Evolutionary conservation across 768 basidiomycete genomes (phyloP), one percentile per base, ranked within the genome.

Genomic region (Cubamyces sp.): DNA sequence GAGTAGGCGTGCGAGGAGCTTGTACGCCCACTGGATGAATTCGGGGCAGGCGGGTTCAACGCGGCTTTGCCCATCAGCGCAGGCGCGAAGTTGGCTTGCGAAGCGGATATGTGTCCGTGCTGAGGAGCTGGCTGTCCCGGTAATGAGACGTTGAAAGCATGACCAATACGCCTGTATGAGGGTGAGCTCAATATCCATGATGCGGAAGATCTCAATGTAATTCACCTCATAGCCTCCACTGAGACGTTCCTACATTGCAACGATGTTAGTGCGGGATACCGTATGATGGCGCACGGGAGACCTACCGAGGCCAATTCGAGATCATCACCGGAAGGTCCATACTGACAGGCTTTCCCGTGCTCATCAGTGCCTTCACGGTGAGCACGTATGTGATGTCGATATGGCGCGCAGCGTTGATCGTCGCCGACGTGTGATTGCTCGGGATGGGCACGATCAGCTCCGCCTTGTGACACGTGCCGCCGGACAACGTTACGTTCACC

Each of bases 371-470:
- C 73, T 87, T 91, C 56, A 94, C 87, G 37, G 79, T 80, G 45
- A 96, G 77, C 50, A 84, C 81, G 74, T 96, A 96, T 0, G 84
- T 88, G 49, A 96, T 87, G 69, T 96, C 93, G 57, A 96, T 89
- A 70, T 93, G 88, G 61, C 91, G 77, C 14, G 92, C 94, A 11
- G 89, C 82, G 58, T 87, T 92, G 66, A 95, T 78, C 11, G 94
- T 90, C 26, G 92, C 87, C 8, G 91, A 88, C 14, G 89, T 90
- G 67, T 94, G 91, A 25, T 86, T 84, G 8, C 82, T 78, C 0
- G 89, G 87, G 34, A 97, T 81, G 66, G 81, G 77, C 66, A 89
- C 89, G 9, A 77, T 80, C 47, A 96, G 77, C 70, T 96, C 94
- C 3, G 87, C 85, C 59, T 84, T 85, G 68, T 90, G 85, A 59